A percentile compares a stretch with the other conserved stretches of the same genome.
These are phyloP conservation scores for Rhizopogon rudus DNA, from an alignment of 768 basidiomycete species.

Conservation along the genomic window DNA sequence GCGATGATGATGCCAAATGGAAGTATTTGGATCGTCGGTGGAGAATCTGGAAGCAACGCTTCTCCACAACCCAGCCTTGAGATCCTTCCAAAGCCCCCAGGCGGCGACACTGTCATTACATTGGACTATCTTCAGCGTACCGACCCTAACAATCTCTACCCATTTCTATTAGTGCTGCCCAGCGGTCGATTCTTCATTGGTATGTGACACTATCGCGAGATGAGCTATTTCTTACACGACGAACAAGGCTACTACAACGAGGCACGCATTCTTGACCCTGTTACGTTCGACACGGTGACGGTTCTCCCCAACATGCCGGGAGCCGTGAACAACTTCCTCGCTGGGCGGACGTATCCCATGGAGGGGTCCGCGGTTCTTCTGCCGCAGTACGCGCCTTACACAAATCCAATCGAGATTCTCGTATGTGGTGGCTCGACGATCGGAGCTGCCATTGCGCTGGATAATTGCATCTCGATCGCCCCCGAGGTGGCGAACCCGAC, in stretches of 20 bases:
- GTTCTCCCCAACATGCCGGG: constrained; percentile 71
- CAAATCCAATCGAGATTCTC: constrained; percentile 60
- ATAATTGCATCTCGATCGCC: constrained; percentile 67
- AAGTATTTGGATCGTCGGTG: constrained; percentile 68
- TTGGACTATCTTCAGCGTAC: constrained; percentile 68
- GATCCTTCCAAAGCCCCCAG: constrained; percentile 60
- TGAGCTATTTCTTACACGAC: background rate
- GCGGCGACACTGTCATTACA: constrained; percentile 55
- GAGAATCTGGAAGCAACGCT: constrained; percentile 68
- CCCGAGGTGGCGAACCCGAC: constrained; percentile 59
- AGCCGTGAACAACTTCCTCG: constrained; percentile 65
- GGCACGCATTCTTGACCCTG: constrained; percentile 68
- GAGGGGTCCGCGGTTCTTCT: constrained; percentile 67
- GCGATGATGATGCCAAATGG: constrained; percentile 71
- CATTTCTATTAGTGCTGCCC: constrained; percentile 69
- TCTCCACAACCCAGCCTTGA: constrained; percentile 65
- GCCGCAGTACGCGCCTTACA: constrained; percentile 70
- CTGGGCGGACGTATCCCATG: constrained; percentile 73
- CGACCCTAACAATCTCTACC: constrained; percentile 78
- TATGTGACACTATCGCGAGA: constrained; percentile 13
- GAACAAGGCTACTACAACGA: constrained; percentile 71
- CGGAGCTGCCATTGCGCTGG: constrained; percentile 45
- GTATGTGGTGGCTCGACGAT: constrained; percentile 74
- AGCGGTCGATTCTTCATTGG: constrained; percentile 68
- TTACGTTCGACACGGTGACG: constrained; percentile 55